A percentile compares a stretch with the other conserved stretches of the same genome.
Evolutionary conservation across 768 basidiomycete species (phyloP).

Genomic region (Amanita subjunquillea): DNA sequence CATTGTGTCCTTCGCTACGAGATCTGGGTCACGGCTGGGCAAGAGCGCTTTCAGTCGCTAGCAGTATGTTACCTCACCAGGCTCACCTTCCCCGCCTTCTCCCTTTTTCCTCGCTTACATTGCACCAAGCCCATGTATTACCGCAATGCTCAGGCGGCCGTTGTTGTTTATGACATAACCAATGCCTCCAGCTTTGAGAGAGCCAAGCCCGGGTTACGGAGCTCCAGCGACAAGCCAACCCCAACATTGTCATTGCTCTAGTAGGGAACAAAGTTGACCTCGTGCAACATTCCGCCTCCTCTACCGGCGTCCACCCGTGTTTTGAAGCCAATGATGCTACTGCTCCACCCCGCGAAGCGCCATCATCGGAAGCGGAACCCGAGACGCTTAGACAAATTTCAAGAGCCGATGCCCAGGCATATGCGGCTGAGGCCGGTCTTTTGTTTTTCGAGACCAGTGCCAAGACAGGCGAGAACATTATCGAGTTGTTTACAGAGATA

Average conservation of each 20-base stretch:
- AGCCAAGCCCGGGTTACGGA: conserved; percentile 99
- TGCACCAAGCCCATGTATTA: conserved; percentile 87
- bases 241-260: conserved; percentile 97
- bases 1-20: conserved; percentile 90
- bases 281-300: conserved; percentile 54
- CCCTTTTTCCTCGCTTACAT: conserved; percentile 4
- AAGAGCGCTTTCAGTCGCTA: conserved; percentile 96
- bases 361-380: conserved; percentile 40
- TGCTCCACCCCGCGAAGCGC: conserved; percentile 67
- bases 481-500: conserved; percentile 97
- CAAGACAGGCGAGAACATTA: conserved; percentile 92
- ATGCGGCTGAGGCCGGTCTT: conserved; percentile 89
- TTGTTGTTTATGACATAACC: conserved; percentile 97
- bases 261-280: conserved; percentile 97
- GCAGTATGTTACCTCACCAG: conserved; percentile 50
- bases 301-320: conserved; percentile 33
- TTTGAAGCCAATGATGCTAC: conserved; percentile 85
- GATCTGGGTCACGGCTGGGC: conserved; percentile 95
- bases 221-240: conserved; percentile 95
- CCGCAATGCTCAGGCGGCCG: conserved; percentile 95
- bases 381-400: conserved; percentile 85
- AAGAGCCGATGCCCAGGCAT: conserved; percentile 90
- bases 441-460: conserved; percentile 98
- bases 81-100: conserved; percentile 5
- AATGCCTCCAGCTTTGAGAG: conserved; percentile 95